A percentile compares a stretch with the other conserved stretches of the same genome.
Evolutionary conservation across 768 basidiomycete species (phyloP).

Genomic region (Sarcodon sp.): DNA sequence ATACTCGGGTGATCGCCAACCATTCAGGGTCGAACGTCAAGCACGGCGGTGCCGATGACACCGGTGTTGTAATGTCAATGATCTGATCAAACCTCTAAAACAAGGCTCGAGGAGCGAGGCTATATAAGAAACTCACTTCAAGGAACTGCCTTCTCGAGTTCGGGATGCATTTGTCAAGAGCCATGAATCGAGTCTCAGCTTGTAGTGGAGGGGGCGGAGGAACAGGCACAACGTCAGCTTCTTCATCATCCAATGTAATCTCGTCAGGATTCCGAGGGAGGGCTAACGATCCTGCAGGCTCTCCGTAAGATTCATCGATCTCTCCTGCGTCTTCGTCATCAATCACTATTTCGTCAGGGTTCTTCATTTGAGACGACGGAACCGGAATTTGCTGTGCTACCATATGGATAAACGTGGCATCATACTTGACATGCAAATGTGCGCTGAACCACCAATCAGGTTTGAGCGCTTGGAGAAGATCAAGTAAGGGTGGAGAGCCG

Average conservation of each 20-base stretch:
- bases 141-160: constrained; percentile 51
- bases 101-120: not conserved
- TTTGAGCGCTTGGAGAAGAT: constrained; percentile 54
- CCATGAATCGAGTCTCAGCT: constrained; percentile 63
- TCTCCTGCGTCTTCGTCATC: constrained; percentile 18
- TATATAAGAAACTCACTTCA: constrained; percentile 37
- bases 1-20: constrained; percentile 87
- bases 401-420: constrained; percentile 47
- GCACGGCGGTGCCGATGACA: constrained; percentile 12
- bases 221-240: constrained; percentile 28
- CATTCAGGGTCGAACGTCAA: constrained; percentile 81
- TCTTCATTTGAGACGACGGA: constrained; percentile 5
- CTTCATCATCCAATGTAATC: constrained; percentile 31
- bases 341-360: constrained; percentile 28
- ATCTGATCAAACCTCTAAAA: constrained; percentile 29
- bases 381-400: not conserved
- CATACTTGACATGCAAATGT: constrained; percentile 81
- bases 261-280: constrained; percentile 33
- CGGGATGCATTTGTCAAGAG: constrained; percentile 82
- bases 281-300: not conserved
- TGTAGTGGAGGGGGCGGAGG: constrained; percentile 17
- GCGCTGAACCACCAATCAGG: constrained; percentile 91
- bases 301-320: not conserved
- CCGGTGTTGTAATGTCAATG: constrained; percentile 39
- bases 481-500: constrained; percentile 82